These are phyloP conservation scores for Mortierella sp. DNA, from an alignment of 371 early-diverging fungal species.

Conservation along the genomic window DNA sequence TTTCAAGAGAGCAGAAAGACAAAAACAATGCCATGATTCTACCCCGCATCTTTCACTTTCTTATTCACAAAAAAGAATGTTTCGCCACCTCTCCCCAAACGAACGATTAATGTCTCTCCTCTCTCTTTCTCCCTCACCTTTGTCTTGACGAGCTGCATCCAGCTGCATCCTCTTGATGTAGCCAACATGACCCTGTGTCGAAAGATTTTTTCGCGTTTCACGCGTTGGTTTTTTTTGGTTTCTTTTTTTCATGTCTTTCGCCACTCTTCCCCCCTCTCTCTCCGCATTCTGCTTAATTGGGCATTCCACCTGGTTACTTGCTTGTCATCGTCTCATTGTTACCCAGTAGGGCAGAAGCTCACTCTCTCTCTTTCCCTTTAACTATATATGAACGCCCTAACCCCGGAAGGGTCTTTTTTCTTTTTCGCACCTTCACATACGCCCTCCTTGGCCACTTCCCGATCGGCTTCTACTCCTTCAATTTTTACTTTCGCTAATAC, in stretches of 20 bases:
- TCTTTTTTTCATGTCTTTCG: background rate
- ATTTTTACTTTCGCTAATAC: background rate
- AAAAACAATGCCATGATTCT: background rate
- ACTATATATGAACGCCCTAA: background rate
- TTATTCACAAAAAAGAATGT: background rate
- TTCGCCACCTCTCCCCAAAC: background rate
- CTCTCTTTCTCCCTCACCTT: background rate
- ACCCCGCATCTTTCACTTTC: background rate
- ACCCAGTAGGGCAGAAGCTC: background rate
- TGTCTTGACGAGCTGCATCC: background rate
- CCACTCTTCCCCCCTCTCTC: background rate
- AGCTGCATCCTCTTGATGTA: background rate
- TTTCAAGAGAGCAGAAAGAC: background rate
- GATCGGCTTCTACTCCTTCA: background rate
- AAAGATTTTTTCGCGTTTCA: constrained; percentile 15
- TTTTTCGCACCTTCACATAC: background rate
- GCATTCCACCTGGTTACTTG: background rate
- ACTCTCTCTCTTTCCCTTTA: background rate
- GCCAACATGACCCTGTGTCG: background rate
- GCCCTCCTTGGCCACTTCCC: background rate
- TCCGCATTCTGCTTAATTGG: background rate
- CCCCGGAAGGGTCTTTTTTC: background rate
- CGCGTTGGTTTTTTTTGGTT: constrained; percentile 2
- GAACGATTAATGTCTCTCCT: background rate
- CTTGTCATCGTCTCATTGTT: background rate